Conservation (phyloP, 139 green algal species). For the Mesotaenium endlicherianum region DNA sequence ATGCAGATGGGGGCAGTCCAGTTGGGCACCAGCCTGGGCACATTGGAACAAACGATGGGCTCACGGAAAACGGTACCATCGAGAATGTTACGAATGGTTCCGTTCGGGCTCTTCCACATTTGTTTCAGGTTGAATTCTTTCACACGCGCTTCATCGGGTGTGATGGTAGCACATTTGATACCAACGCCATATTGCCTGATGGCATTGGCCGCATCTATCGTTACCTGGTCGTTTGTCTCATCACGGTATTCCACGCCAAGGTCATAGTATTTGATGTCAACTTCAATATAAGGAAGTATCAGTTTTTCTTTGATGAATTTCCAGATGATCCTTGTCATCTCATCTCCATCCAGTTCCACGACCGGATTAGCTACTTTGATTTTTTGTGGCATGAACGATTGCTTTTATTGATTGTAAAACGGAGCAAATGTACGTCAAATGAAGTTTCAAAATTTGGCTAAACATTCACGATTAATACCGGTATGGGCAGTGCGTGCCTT, state of each 20-base stretch:
- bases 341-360: constrained; percentile 86
- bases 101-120: constrained; percentile 92
- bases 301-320: constrained; percentile 86
- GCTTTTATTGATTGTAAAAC: no score
- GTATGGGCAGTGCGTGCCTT: no score
- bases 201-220: not conserved
- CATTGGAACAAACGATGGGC: constrained; percentile 91
- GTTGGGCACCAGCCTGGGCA: constrained; percentile 83
- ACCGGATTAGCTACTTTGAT: constrained; percentile 86
- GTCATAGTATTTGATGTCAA: constrained; percentile 68
- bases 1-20: constrained; percentile 49
- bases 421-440: no score
- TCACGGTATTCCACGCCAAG: constrained; percentile 77
- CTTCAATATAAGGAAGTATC: constrained; percentile 71
- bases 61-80: constrained; percentile 86
- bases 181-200: not conserved
- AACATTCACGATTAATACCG: no score
- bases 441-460: no score
- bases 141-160: constrained; percentile 65
- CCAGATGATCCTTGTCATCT: constrained; percentile 76
- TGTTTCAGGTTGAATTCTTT: constrained; percentile 93
- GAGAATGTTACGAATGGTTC: constrained; percentile 72
- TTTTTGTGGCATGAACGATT: no score
- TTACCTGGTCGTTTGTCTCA: constrained; percentile 70
- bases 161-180: not conserved